Base-by-base conservation (phyloP, 306 rosid species). In the Vigna mungo region DNA sequence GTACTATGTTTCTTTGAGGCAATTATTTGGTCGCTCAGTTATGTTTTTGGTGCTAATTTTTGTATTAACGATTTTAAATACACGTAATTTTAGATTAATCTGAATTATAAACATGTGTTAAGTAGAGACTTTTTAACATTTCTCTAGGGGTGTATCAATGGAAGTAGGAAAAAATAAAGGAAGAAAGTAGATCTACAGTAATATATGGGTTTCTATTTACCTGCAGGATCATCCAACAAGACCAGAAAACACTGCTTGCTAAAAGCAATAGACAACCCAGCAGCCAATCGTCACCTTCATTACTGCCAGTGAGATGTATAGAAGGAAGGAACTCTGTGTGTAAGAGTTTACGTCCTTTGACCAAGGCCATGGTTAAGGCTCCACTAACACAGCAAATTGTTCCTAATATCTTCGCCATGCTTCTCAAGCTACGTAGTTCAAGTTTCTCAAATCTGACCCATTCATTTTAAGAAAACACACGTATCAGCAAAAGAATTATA, bases 211-310 rank as follows among this genome's bases (percentile, higher is more conserved):
- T 23, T 10, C 2, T 15, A 70, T 15, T 46, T 83, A 90, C 96
- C 96, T 90, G 92, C 81, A 88, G 58, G 63, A 90, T 88, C 44
- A 86, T 76, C 96, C 92, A 90, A 75, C 80, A 77, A 18, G 89
- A 83, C 89, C 92, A 88, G 41, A 74, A 80, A 30, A 84, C 61
- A 76, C 86, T 71, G 66, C 87, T 77, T 53, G 58, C 77, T 8
- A 86, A 80, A 72, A 90, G 89, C 84, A 85, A 75, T 13, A 78
- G 78, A 71, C 89, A 90, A 30, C 89, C 91, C 37, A 83, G 80
- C 43, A 82, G 64, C 89, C 90, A 86, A 20, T 76, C 62, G 11
- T 83, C 90, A 75, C 71, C 80, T 20, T 34, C 74, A 20, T 18
- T 20, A 20, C 23, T 20, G 13, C 82, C 74, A 17, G 80, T 55